These are phyloP conservation scores for Candida tammaniensis DNA, from an alignment of 805 yeast species.

Conservation along the genomic window DNA sequence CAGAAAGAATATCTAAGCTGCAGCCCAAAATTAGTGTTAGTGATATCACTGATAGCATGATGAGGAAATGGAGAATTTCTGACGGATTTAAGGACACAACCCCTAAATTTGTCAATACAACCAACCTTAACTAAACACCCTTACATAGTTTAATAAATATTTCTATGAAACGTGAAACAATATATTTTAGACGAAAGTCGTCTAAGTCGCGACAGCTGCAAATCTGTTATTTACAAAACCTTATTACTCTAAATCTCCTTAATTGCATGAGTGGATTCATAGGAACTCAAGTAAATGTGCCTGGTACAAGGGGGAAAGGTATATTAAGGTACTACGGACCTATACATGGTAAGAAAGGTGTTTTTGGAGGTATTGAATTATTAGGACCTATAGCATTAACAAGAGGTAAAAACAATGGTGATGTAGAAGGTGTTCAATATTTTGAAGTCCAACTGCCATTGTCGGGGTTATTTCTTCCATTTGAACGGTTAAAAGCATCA, in stretches of 20 bases:
- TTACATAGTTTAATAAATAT: too few species aligned
- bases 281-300: conserved; percentile 45
- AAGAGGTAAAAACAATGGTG: conserved; percentile 86
- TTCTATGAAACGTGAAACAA: too few species aligned
- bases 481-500: conserved; percentile 38
- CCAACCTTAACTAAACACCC: too few species aligned
- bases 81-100: conserved; percentile 2
- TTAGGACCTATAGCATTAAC: conserved; percentile 54
- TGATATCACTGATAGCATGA: conserved; percentile 1
- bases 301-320: conserved; percentile 68
- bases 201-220: too few species aligned
- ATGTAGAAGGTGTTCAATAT: conserved; percentile 66
- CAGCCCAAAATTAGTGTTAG: not conserved
- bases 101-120: too few species aligned
- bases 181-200: too few species aligned
- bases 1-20: not conserved
- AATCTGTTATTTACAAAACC: too few species aligned
- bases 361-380: conserved; percentile 85
- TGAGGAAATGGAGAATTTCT: conserved; percentile 5
- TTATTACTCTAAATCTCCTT: too few species aligned
- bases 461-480: conserved; percentile 74
- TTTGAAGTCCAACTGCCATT: conserved; percentile 62
- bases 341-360: conserved; percentile 68
- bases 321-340: conserved; percentile 68
- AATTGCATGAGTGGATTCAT: conserved; percentile 23